phyloP scores from a whole-genome alignment of 2,329 filamentous ascomycete genomes.

The Calonectria leucothoes region DNA sequence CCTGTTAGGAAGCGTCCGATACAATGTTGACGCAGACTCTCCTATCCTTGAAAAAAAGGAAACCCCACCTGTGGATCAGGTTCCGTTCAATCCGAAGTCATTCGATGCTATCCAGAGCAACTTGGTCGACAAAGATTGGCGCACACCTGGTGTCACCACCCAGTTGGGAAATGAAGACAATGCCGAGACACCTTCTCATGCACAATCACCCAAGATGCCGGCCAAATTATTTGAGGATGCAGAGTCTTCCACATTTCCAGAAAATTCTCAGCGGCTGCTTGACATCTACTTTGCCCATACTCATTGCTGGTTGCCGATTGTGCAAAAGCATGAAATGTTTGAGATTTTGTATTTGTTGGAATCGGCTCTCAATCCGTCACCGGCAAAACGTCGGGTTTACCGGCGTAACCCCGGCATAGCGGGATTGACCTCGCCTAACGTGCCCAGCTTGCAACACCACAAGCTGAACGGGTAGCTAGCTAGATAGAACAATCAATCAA shows the following conservation, averaged over 20 bases:
- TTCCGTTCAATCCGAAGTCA: background rate
- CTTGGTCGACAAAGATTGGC: background rate
- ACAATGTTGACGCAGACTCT: background rate
- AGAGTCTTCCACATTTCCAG: background rate
- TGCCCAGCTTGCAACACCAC: too few species aligned
- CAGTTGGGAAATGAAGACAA: background rate
- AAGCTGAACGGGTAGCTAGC: too few species aligned
- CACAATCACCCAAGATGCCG: too few species aligned
- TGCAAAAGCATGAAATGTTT: background rate
- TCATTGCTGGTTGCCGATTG: background rate
- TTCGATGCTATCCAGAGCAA: background rate
- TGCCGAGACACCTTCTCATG: background rate
- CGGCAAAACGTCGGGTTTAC: too few species aligned
- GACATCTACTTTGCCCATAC: background rate
- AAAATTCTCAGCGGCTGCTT: background rate
- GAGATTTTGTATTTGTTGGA: background rate
- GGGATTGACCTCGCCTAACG: too few species aligned
- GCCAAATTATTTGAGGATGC: background rate
- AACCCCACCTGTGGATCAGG: background rate
- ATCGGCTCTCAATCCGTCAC: too few species aligned
- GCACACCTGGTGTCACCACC: background rate
- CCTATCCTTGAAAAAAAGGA: too few species aligned
- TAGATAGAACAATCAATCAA: too few species aligned
- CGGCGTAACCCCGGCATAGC: too few species aligned
- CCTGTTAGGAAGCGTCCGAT: background rate